These are phyloP conservation scores for Cordyceps javanica DNA, from an alignment of 2,329 filamentous ascomycete species.

Conservation along the genomic window DNA sequence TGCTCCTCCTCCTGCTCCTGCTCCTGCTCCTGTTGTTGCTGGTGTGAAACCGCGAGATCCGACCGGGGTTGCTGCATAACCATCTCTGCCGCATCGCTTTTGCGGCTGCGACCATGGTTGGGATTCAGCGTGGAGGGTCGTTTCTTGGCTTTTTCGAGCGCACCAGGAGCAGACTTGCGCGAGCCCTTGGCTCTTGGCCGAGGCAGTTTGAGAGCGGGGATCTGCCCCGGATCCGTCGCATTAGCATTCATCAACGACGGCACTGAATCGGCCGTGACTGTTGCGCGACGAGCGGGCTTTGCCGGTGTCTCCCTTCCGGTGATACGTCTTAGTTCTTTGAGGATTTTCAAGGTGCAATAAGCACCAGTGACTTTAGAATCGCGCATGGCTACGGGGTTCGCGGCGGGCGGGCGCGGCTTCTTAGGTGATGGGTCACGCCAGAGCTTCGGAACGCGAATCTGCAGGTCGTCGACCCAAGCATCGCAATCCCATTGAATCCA, in stretches of 20 bases:
- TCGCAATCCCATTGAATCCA: constrained; percentile 73
- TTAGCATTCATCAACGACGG: constrained; percentile 3
- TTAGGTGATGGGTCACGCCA: constrained; percentile 48
- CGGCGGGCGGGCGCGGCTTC: constrained; percentile 27
- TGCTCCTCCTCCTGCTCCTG: background rate
- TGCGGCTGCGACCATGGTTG: constrained; percentile 28
- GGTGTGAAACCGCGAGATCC: background rate
- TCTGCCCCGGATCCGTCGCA: background rate
- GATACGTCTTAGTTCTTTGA: constrained; percentile 32
- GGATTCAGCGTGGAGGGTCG: constrained; percentile 30
- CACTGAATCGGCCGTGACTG: constrained; percentile 13
- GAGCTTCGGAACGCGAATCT: constrained; percentile 49
- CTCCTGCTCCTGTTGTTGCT: background rate
- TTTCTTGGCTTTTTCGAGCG: constrained; percentile 24
- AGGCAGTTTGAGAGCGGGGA: constrained; percentile 10
- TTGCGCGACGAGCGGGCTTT: constrained; percentile 15
- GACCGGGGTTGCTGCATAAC: background rate
- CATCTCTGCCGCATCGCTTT: constrained; percentile 17
- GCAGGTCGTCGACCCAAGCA: constrained; percentile 62
- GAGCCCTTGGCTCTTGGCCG: constrained; percentile 24
- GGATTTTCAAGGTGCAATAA: constrained; percentile 38
- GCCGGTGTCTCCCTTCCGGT: constrained; percentile 19
- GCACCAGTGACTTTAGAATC: constrained; percentile 42
- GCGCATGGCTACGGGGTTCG: constrained; percentile 36
- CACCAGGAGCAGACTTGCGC: constrained; percentile 36